Percentiles rank a stretch among this genome's conserved stretches.
phyloP scores from a whole-genome alignment of 2,329 filamentous ascomycete species.

The Fusarium denticulatum region DNA sequence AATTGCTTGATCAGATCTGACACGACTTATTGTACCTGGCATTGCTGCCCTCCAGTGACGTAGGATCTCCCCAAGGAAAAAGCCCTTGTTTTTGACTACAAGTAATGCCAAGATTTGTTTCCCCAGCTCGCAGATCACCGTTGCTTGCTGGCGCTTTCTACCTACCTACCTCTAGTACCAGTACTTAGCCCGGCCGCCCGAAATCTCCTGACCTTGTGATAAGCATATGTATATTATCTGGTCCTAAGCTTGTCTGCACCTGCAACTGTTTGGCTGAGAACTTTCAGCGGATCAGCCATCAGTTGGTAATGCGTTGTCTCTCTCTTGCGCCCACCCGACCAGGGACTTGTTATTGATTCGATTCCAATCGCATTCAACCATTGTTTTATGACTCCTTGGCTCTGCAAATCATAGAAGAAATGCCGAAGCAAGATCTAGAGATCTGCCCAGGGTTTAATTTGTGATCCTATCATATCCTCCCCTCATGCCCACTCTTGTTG shows the following conservation, averaged over 20 bases:
- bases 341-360: neutral
- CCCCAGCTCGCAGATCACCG: neutral
- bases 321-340: neutral
- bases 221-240: neutral
- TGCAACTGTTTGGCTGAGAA: neutral
- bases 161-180: neutral
- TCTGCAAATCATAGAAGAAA: neutral
- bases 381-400: neutral
- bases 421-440: neutral
- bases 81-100: neutral
- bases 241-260: neutral
- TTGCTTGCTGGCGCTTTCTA: neutral
- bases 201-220: neutral
- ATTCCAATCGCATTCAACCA: neutral
- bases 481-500: conserved; percentile 9
- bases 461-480: neutral
- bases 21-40: conserved; percentile 8
- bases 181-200: neutral
- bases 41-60: neutral
- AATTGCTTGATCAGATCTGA: conserved; percentile 16
- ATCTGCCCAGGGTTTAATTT: neutral
- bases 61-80: neutral
- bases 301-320: neutral
- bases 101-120: neutral
- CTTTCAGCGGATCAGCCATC: neutral